Base-by-base conservation (phyloP, 768 basidiomycete species). In the Xerocomellus dryophilus region DNA sequence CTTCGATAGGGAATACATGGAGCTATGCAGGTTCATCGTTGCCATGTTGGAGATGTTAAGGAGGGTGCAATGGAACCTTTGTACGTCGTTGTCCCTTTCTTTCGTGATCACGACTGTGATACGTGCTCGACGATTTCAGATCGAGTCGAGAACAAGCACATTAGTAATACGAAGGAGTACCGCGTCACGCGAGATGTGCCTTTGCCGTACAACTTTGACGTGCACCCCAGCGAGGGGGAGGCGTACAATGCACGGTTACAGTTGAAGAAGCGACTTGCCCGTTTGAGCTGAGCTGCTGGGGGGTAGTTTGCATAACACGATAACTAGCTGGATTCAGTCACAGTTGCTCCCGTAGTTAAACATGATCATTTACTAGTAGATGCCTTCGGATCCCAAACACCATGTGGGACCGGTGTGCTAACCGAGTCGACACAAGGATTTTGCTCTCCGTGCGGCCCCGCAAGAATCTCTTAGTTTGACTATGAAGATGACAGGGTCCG, bases 31-130 rank as follows among this genome's bases (percentile, higher is more conserved):
- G 0, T 93, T 91, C 72, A 76, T 91, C 42, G 79, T 73, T 12
- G 92, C 78, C 2, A 58, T 86, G 46, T 61, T 91, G 38, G 96
- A 98, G 65, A 81, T 93, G 67, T 61, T 91, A 7, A 74, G 96
- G 40, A 78, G 96, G 49, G 83, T 83, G 71, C 88, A 88, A 59
- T 98, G 96, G 96, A 97, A 96, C 69, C 88, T 95, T 65, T 88
- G 90, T 93, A 54, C 62, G 88, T 32, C 7, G 18, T 47, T 44
- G 71, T 31, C 35, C 15, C 38, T 40, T 47, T 43, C n/a, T 7
- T 35, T 29, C 41, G 34, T 38, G 35, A 21, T 15, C 21, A 25
- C 21, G 18, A 23, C 52, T 57, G 35, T 5, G 6, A 32, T 2
- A 34, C 8, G 17, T 21, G 12, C 27, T 61, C 47, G 14, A 36